A percentile compares a stretch with the other conserved stretches of the same genome.
phyloP scores from a whole-genome alignment of 2,329 filamentous ascomycete genomes.

The Trichoderma breve region DNA sequence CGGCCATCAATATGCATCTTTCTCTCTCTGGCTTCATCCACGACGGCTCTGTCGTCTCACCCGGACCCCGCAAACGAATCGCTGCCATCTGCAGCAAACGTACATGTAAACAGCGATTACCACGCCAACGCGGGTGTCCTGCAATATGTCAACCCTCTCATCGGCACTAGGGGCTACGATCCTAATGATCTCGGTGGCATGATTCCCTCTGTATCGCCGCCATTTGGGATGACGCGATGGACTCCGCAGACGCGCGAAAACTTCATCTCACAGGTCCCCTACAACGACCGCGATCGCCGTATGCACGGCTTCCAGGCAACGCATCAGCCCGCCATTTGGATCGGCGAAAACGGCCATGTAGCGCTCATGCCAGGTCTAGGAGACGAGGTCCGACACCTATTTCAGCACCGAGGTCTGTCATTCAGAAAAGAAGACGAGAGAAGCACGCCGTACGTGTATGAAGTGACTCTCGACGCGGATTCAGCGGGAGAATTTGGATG shows the following conservation, averaged over 20 bases:
- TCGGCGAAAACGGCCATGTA: slow-evolving; percentile 48
- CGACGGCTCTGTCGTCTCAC: not conserved
- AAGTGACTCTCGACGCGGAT: slow-evolving; percentile 41
- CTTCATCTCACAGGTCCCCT: slow-evolving; percentile 49
- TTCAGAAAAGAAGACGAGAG: slow-evolving; percentile 44
- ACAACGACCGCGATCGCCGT: slow-evolving; percentile 42
- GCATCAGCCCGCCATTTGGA: slow-evolving; percentile 53
- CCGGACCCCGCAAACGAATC: not conserved
- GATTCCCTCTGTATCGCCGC: slow-evolving; percentile 39
- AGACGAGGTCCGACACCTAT: slow-evolving; percentile 31
- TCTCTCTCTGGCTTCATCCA: not conserved
- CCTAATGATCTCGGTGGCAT: slow-evolving; percentile 38
- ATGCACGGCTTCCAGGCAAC: slow-evolving; percentile 51
- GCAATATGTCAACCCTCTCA: slow-evolving; percentile 34
- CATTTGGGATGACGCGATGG: slow-evolving; percentile 52
- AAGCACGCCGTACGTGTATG: slow-evolving; percentile 47
- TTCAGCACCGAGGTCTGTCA: slow-evolving; percentile 40
- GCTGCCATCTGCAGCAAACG: not conserved
- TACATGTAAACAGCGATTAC: slow-evolving; percentile 23
- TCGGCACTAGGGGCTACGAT: slow-evolving; percentile 33
- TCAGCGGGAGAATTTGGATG: slow-evolving; percentile 32
- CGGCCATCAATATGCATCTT: not conserved
- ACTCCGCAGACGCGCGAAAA: slow-evolving; percentile 49
- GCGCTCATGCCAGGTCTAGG: slow-evolving; percentile 42
- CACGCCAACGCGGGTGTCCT: slow-evolving; percentile 33